A percentile compares a stretch with the other conserved stretches of the same genome.
Evolutionary conservation across 1,139 yeast species (phyloP).

Genomic region (Pichia sp.): DNA sequence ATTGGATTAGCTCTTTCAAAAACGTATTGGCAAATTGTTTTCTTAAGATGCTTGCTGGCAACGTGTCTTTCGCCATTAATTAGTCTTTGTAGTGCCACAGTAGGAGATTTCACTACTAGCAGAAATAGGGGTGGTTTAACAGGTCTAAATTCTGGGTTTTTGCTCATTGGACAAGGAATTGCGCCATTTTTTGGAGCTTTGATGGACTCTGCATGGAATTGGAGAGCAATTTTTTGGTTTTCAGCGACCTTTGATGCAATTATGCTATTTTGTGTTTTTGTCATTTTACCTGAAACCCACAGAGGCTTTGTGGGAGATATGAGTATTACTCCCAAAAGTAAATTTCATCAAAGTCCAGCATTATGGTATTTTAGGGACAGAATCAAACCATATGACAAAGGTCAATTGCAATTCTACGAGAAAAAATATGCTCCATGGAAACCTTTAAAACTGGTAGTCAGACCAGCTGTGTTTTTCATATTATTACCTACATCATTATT

Average conservation of each 20-base stretch:
- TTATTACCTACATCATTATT: conserved; percentile 50
- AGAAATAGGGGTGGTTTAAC: conserved; percentile 57
- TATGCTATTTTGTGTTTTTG: conserved; percentile 29
- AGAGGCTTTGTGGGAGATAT: conserved; percentile 64
- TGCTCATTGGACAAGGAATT: conserved; percentile 62
- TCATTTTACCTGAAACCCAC: conserved; percentile 64
- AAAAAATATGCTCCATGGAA: conserved; percentile 33
- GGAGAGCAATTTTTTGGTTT: conserved; percentile 77
- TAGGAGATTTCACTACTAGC: conserved; percentile 58
- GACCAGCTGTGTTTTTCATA: conserved; percentile 23
- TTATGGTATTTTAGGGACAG: conserved; percentile 20
- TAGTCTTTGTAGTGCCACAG: conserved; percentile 56
- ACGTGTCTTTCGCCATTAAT: conserved; percentile 64
- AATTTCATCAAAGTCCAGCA: conserved; percentile 37
- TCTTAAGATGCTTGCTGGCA: conserved; percentile 60
- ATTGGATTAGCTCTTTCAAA: conserved; percentile 51
- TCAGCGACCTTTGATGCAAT: conserved; percentile 51
- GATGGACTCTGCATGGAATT: conserved; percentile 49
- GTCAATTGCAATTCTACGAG: conserved; percentile 12
- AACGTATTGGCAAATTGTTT: conserved; percentile 44
- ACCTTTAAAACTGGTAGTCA: conserved; percentile 34
- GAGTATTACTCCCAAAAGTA: conserved; percentile 35
- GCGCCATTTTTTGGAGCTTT: conserved; percentile 74
- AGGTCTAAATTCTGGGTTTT: conserved; percentile 56
- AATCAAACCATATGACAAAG: conserved; percentile 18